Conservation (phyloP, 2,329 filamentous ascomycete genomes). For the Malbranchea cinnamomea region DNA sequence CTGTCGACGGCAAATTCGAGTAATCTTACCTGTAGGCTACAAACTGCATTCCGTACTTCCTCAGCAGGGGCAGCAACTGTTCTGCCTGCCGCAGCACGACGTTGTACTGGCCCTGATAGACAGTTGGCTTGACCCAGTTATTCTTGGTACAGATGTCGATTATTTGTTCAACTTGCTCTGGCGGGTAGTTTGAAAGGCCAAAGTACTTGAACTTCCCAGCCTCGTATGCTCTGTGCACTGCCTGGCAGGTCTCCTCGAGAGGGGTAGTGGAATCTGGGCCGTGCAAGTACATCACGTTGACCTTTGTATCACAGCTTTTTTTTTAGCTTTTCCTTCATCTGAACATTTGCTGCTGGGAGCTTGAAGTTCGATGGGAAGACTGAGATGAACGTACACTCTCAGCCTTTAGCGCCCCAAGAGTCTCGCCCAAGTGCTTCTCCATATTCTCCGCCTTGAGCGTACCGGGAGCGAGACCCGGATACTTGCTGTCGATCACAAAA, state of each 20-base stretch:
- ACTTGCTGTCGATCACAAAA: constrained; percentile 14
- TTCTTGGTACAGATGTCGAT: constrained; percentile 29
- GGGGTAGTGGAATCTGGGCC: constrained; percentile 31
- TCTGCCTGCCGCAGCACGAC: constrained; percentile 29
- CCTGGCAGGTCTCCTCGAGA: constrained; percentile 27
- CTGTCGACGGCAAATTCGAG: no score
- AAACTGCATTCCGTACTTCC: constrained; percentile 29
- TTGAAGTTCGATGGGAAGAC: no score
- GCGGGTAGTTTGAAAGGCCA: constrained; percentile 33
- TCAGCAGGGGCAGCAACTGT: constrained; percentile 28
- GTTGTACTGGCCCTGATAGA: constrained; percentile 38
- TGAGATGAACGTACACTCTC: not conserved
- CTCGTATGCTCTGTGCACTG: constrained; percentile 27
- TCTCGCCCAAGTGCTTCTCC: constrained; percentile 13
- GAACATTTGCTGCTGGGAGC: no score
- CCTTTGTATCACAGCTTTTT: constrained; percentile 12
- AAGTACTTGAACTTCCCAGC: constrained; percentile 32
- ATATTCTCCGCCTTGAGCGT: constrained; percentile 15
- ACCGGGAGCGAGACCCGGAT: constrained; percentile 14
- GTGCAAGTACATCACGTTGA: constrained; percentile 30
- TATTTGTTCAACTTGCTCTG: constrained; percentile 30
- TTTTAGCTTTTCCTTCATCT: not conserved
- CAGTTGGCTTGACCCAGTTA: constrained; percentile 28
- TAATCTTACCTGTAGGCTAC: constrained; percentile 22
- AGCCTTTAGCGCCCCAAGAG: constrained; percentile 13